A percentile compares a stretch with the other conserved stretches of the same genome.
These are phyloP conservation scores for Cymbopogon flexuosus DNA, from an alignment of 202 grass and related monocot genomes.

Conservation along the genomic window DNA sequence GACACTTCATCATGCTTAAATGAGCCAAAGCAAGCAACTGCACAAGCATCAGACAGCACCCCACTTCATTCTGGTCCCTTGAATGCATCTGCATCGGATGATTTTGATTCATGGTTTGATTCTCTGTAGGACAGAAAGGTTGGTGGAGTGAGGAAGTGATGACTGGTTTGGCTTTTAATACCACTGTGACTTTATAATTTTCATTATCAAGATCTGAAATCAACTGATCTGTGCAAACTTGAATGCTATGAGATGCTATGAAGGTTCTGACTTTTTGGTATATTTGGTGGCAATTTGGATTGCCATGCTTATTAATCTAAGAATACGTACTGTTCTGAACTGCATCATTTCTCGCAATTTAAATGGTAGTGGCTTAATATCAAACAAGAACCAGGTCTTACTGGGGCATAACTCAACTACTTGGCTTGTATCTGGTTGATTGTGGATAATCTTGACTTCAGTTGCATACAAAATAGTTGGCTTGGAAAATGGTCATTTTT, in stretches of 20 bases:
- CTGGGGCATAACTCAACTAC: neutral
- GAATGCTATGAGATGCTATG: too few species aligned
- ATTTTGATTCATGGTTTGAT: constrained; percentile 94
- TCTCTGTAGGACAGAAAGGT: constrained; percentile 38
- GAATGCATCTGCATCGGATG: constrained; percentile 38
- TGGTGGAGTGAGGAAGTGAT: neutral
- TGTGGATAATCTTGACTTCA: neutral
- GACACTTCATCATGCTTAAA: constrained; percentile 28
- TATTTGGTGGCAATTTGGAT: too few species aligned
- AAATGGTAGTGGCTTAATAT: neutral
- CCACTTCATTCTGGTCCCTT: constrained; percentile 15
- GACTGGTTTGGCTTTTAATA: neutral
- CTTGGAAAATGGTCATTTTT: neutral
- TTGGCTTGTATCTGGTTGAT: neutral
- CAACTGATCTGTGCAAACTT: too few species aligned
- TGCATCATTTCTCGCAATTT: too few species aligned
- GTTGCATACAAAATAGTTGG: too few species aligned
- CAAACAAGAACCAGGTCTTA: neutral
- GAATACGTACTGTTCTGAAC: too few species aligned
- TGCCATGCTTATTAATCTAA: too few species aligned
- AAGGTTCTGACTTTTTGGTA: too few species aligned
- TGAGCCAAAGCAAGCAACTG: constrained; percentile 23
- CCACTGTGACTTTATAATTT: too few species aligned
- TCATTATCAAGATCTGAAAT: too few species aligned
- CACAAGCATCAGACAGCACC: constrained; percentile 4